A percentile compares a stretch with the other conserved stretches of the same genome.
Evolutionary conservation across 345 rosid species (phyloP).

Genomic region (Linum usitatissimum): DNA sequence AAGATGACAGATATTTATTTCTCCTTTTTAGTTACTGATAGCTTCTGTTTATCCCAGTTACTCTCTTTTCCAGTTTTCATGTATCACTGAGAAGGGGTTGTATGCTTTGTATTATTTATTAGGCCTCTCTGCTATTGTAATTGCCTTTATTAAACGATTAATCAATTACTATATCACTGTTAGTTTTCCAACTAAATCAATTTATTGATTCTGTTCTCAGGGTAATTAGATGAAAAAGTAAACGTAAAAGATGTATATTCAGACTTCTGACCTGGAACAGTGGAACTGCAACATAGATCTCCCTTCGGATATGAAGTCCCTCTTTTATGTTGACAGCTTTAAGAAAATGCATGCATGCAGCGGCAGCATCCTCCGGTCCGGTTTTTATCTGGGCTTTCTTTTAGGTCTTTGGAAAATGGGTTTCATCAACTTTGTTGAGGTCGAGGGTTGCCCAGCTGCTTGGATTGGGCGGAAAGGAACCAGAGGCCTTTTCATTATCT

Average conservation of each 20-base stretch:
- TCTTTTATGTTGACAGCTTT: too few species aligned
- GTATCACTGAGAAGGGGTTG: not conserved
- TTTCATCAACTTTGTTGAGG: slow-evolving; percentile 62
- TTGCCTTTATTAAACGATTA: not conserved
- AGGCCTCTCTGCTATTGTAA: not conserved
- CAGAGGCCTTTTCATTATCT: slow-evolving; percentile 41
- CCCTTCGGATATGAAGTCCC: too few species aligned
- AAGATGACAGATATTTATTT: too few species aligned
- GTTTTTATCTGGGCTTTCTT: slow-evolving; percentile 35
- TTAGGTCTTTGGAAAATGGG: slow-evolving; percentile 65
- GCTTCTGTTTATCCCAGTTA: not conserved
- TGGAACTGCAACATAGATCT: too few species aligned
- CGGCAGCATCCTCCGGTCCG: too few species aligned
- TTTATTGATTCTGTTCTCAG: too few species aligned
- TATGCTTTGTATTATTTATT: too few species aligned
- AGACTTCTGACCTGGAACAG: not conserved
- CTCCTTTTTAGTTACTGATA: too few species aligned
- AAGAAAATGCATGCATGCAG: too few species aligned
- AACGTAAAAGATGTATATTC: not conserved
- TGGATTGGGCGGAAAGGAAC: slow-evolving; percentile 41
- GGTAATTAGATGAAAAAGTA: not conserved
- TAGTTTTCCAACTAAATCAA: too few species aligned
- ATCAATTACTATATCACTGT: not conserved
- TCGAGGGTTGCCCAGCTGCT: slow-evolving; percentile 23
- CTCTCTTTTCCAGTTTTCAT: not conserved